Percentiles rank a stretch among this genome's conserved stretches.
Evolutionary conservation across 1,284 basidiomycete genomes (phyloP).

Genomic region (Chalciporus piperatoides): DNA sequence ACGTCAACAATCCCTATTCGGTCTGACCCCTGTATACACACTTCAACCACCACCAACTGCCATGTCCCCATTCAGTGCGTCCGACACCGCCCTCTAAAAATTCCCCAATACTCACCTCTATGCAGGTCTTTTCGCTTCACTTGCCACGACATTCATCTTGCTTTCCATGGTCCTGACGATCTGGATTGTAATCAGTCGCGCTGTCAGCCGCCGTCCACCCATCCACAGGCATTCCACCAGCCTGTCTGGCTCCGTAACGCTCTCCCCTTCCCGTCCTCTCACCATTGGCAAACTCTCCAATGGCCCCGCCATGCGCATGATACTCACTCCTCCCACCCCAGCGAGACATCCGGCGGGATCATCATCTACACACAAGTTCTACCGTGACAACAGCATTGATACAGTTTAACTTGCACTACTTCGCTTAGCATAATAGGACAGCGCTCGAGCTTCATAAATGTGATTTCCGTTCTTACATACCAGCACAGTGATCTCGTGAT

Average conservation of each 20-base stretch:
- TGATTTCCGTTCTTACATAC: no score
- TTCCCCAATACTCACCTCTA: neutral
- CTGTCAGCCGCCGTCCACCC: neutral
- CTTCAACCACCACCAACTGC: neutral
- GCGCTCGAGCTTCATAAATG: neutral
- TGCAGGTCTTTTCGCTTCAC: neutral
- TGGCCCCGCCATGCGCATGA: constrained; percentile 3
- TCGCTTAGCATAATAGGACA: neutral
- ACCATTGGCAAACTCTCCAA: neutral
- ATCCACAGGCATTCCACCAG: neutral
- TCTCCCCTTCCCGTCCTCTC: constrained; percentile 9
- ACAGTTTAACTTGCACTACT: neutral
- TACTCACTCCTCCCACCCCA: constrained; percentile 10
- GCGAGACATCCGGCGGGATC: neutral
- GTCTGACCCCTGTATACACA: neutral
- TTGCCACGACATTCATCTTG: neutral
- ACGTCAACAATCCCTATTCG: constrained; percentile 22
- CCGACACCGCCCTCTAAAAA: neutral
- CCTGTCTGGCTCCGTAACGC: neutral
- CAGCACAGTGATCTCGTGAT: no score
- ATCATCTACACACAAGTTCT: neutral
- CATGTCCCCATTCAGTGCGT: neutral
- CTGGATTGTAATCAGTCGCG: neutral
- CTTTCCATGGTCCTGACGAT: neutral
- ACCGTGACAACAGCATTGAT: neutral